These are phyloP conservation scores for Chalciporus piperatus DNA, from an alignment of 768 basidiomycete species.

Conservation along the genomic window DNA sequence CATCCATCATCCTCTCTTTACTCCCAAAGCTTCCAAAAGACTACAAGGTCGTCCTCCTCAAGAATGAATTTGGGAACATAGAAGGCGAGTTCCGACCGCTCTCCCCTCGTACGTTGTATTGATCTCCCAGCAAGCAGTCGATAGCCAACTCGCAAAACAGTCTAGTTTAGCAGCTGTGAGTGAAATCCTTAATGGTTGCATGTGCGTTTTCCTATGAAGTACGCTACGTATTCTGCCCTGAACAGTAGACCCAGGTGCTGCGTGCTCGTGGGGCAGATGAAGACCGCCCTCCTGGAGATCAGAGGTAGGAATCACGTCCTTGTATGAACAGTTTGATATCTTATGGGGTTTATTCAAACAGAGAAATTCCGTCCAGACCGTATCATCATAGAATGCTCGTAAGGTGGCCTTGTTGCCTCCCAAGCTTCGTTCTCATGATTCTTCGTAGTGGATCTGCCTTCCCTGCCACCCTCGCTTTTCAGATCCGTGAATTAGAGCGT, in stretches of 20 bases:
- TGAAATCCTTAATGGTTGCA: conserved; percentile 95
- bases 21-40: conserved; percentile 79
- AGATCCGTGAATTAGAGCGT: conserved; percentile 85
- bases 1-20: conserved; percentile 77
- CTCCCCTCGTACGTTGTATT: not conserved
- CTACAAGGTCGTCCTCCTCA: conserved; percentile 87
- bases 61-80: conserved; percentile 96
- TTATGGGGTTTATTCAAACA: conserved; percentile 28
- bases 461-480: conserved; percentile 92
- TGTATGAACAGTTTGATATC: not conserved
- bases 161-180: conserved; percentile 83
- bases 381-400: conserved; percentile 96
- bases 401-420: conserved; percentile 18
- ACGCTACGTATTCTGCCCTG: not conserved
- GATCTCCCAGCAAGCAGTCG: conserved; percentile 50
- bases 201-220: conserved; percentile 44
- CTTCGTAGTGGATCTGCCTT: conserved; percentile 81
- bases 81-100: conserved; percentile 51
- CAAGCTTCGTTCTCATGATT: conserved; percentile 1
- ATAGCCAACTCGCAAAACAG: conserved; percentile 86
- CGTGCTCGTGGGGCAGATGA: conserved; percentile 93
- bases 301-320: conserved; percentile 46
- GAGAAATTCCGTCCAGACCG: conserved; percentile 85
- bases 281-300: conserved; percentile 86
- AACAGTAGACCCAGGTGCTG: conserved; percentile 62